Conservation (phyloP, 495 filamentous ascomycete genomes). For the Zalerion maritima region DNA sequence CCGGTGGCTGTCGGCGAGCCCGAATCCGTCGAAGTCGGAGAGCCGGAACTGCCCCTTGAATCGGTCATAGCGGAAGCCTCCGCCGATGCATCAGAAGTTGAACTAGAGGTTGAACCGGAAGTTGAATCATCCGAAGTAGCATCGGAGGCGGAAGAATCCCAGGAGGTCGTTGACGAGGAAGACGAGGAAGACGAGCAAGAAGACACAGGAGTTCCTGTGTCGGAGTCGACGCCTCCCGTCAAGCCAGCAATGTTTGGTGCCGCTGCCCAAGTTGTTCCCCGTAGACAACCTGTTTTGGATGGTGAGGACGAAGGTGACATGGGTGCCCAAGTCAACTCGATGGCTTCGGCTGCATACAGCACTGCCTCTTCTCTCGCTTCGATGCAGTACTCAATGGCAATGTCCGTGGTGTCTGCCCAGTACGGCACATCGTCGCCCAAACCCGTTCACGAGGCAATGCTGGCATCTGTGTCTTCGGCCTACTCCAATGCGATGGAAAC, state of each 20-base stretch:
- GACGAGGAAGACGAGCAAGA: constrained; percentile 1
- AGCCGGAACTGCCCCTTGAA: too few relatives aligned
- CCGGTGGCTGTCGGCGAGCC: too few relatives aligned
- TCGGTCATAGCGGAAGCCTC: constrained; percentile 13
- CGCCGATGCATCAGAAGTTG: too few relatives aligned
- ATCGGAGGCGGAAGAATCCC: constrained; percentile 11
- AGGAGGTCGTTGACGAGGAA: constrained; percentile 9
- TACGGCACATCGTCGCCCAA: neutral
- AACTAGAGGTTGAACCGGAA: too few relatives aligned
- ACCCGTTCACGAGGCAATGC: constrained; percentile 42
- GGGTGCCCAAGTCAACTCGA: constrained; percentile 16
- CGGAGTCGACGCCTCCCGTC: constrained; percentile 9
- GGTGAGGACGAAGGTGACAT: constrained; percentile 21
- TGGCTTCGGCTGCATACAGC: constrained; percentile 44
- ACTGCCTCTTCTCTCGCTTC: constrained; percentile 45
- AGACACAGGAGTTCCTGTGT: neutral
- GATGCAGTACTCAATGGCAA: constrained; percentile 37
- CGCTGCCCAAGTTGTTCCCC: constrained; percentile 28
- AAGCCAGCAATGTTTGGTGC: constrained; percentile 31
- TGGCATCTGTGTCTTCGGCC: constrained; percentile 50
- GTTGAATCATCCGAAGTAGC: too few relatives aligned
- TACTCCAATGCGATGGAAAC: constrained; percentile 51
- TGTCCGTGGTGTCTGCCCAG: neutral
- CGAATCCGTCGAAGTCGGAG: constrained; percentile 7
- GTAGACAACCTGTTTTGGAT: constrained; percentile 24